These are phyloP conservation scores for Truncatella angustata DNA, from an alignment of 2,329 filamentous ascomycete species.

Conservation along the genomic window DNA sequence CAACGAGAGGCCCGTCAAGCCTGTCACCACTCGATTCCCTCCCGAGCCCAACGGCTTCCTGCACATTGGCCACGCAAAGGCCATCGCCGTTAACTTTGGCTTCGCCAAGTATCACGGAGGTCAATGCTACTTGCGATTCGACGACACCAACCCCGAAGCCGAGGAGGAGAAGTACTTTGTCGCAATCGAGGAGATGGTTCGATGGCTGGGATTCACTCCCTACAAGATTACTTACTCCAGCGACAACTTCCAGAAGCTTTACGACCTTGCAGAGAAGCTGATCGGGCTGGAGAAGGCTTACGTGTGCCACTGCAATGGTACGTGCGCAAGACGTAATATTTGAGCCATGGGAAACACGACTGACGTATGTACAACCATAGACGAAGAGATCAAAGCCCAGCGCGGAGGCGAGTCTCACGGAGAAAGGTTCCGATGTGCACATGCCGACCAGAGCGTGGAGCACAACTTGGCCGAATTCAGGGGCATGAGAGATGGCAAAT, in stretches of 20 bases:
- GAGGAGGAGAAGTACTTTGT: slow-evolving; percentile 89
- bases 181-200: slow-evolving; percentile 84
- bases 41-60: slow-evolving; percentile 92
- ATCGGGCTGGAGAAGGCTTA: slow-evolving; percentile 72
- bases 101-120: slow-evolving; percentile 85
- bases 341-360: not conserved
- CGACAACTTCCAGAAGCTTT: slow-evolving; percentile 86
- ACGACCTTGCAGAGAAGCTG: slow-evolving; percentile 83
- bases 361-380: slow-evolving; percentile 29
- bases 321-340: slow-evolving; percentile 7
- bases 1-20: slow-evolving; percentile 61
- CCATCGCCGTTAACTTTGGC: slow-evolving; percentile 94
- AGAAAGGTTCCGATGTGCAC: slow-evolving; percentile 74
- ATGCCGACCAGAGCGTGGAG: slow-evolving; percentile 72
- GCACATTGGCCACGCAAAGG: slow-evolving; percentile 92
- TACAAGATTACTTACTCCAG: slow-evolving; percentile 80
- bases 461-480: slow-evolving; percentile 81
- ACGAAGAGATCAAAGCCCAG: slow-evolving; percentile 81
- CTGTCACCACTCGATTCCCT: slow-evolving; percentile 71
- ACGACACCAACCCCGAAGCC: slow-evolving; percentile 93
- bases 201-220: slow-evolving; percentile 83
- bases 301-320: slow-evolving; percentile 79
- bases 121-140: slow-evolving; percentile 74
- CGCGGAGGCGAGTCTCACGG: slow-evolving; percentile 72
- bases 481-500: slow-evolving; percentile 88